phyloP scores from a whole-genome alignment of 2,329 filamentous ascomycete genomes.

The Tolypocladium album region DNA sequence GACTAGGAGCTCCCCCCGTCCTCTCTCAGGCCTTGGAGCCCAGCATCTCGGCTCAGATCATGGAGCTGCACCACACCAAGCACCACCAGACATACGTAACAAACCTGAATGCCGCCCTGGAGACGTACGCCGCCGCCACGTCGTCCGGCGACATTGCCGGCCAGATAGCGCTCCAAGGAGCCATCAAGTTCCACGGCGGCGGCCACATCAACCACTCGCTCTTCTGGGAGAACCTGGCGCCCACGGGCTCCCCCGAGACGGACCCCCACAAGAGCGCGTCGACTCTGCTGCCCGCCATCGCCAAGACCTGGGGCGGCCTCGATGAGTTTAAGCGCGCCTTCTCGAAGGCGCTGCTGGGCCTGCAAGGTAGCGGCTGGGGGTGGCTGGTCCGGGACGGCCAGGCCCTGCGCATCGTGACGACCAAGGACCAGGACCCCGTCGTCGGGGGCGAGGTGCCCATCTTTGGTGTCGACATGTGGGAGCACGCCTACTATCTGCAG shows the following conservation, averaged over 20 bases:
- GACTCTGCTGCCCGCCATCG: constrained; percentile 49
- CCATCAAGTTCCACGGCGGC: constrained; percentile 80
- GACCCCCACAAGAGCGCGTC: constrained; percentile 41
- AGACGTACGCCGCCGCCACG: constrained; percentile 46
- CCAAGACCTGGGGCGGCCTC: constrained; percentile 56
- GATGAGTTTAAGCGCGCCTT: constrained; percentile 57
- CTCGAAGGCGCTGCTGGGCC: constrained; percentile 50
- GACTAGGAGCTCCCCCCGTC: neutral
- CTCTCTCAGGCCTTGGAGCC: constrained; percentile 54
- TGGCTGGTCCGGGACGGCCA: constrained; percentile 64
- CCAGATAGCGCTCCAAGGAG: constrained; percentile 57
- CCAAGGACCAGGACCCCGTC: constrained; percentile 79
- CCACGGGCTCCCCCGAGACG: constrained; percentile 46
- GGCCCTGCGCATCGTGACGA: constrained; percentile 60
- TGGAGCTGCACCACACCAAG: constrained; percentile 71
- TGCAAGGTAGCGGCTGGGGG: constrained; percentile 82
- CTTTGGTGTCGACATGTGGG: constrained; percentile 82
- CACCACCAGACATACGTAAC: constrained; percentile 72
- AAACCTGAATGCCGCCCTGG: constrained; percentile 59
- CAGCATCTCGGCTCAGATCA: constrained; percentile 66
- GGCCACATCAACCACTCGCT: constrained; percentile 90
- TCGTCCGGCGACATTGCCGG: constrained; percentile 46
- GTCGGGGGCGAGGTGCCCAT: constrained; percentile 55
- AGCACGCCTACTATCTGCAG: constrained; percentile 85
- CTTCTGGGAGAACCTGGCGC: constrained; percentile 79